phyloP scores from a whole-genome alignment of 2,329 filamentous ascomycete genomes.

The Phialophora verrucosa region DNA sequence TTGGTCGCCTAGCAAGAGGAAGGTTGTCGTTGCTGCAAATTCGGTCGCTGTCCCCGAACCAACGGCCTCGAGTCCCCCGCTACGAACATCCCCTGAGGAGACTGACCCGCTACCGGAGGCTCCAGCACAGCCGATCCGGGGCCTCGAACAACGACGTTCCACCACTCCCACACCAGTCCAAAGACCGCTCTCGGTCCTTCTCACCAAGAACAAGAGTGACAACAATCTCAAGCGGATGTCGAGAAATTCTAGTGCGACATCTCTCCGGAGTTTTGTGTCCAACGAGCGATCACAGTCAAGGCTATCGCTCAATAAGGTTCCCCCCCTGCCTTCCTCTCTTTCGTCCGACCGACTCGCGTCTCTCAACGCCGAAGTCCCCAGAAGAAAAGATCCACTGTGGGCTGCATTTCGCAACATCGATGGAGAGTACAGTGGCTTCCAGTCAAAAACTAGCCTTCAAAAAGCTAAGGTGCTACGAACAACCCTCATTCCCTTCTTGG shows the following conservation, averaged over 20 bases:
- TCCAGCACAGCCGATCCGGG: conserved; percentile 8
- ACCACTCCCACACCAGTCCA: conserved; percentile 33
- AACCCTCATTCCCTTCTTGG: conserved; percentile 76
- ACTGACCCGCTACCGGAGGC: background rate
- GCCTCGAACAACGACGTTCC: background rate
- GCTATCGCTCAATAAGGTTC: conserved; percentile 54
- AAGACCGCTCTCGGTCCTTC: conserved; percentile 49
- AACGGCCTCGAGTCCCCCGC: conserved; percentile 25
- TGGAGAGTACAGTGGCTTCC: conserved; percentile 66
- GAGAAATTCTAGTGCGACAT: conserved; percentile 49
- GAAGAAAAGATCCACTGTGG: conserved; percentile 73
- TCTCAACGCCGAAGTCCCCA: conserved; percentile 47
- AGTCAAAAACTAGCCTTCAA: conserved; percentile 72
- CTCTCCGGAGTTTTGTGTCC: conserved; percentile 51
- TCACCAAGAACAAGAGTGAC: conserved; percentile 46
- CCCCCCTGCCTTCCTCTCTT: conserved; percentile 51
- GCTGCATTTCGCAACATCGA: conserved; percentile 71
- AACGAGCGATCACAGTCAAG: conserved; percentile 52
- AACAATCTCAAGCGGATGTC: conserved; percentile 43
- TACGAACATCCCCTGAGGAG: conserved; percentile 16
- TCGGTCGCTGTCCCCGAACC: conserved; percentile 27
- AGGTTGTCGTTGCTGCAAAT: conserved; percentile 16
- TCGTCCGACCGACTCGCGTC: conserved; percentile 46
- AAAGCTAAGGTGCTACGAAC: conserved; percentile 77
- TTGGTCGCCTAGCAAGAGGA: conserved; percentile 33